Evolutionary conservation across 2,329 filamentous ascomycete genomes (phyloP).

Genomic region (Claviceps purpurea): DNA sequence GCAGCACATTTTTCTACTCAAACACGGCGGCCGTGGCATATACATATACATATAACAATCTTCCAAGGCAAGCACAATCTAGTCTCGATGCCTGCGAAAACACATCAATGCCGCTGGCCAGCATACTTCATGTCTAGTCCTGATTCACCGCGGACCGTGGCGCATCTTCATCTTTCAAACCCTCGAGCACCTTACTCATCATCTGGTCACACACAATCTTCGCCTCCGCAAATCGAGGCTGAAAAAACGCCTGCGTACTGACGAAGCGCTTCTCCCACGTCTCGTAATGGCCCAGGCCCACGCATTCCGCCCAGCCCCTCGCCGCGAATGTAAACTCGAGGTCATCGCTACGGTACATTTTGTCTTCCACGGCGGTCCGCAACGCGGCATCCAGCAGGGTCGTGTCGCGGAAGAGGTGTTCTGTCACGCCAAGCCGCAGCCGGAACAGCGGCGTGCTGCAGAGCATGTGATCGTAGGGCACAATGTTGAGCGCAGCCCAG

Average conservation of each 20-base stretch:
- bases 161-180: constrained; percentile 34
- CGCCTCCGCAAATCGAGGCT: constrained; percentile 77
- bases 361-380: constrained; percentile 74
- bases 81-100: too few species aligned
- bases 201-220: constrained; percentile 85
- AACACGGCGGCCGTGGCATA: too few species aligned
- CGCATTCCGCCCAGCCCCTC: constrained; percentile 87
- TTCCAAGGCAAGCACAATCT: too few species aligned
- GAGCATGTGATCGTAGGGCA: constrained; percentile 99
- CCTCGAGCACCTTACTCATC: constrained; percentile 90
- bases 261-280: constrained; percentile 87
- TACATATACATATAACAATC: too few species aligned
- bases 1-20: too few species aligned
- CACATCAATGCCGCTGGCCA: too few species aligned
- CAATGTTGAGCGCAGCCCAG: constrained; percentile 86
- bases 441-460: constrained; percentile 96
- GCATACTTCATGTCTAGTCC: too few species aligned
- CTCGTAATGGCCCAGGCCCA: constrained; percentile 82
- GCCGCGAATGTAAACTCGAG: constrained; percentile 97
- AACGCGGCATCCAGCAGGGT: constrained; percentile 73
- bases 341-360: constrained; percentile 87
- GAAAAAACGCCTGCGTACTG: constrained; percentile 81
- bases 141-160: neutral
- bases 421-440: constrained; percentile 91
- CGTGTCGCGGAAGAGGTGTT: constrained; percentile 81